phyloP scores from a whole-genome alignment of 2,329 filamentous ascomycete genomes.

The Monilinia vaccinii-corymbosi region DNA sequence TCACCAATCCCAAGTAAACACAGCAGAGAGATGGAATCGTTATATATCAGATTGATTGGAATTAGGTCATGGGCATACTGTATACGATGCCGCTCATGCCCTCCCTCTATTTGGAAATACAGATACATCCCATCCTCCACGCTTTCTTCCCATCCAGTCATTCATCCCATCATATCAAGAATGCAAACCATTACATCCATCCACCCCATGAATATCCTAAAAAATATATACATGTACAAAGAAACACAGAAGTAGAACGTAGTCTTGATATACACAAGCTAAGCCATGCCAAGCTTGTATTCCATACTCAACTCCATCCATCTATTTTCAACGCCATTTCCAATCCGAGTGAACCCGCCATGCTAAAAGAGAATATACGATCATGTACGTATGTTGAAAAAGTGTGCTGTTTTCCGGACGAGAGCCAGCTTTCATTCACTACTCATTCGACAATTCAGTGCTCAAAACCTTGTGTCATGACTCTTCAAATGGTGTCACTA shows the following conservation, averaged over 20 bases:
- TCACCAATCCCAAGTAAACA: no score
- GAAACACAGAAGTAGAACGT: not conserved
- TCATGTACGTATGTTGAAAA: not conserved
- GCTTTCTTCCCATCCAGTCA: no score
- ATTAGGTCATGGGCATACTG: no score
- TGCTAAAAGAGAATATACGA: slow-evolving; percentile 3
- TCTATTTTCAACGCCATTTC: not conserved
- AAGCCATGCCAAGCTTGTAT: not conserved
- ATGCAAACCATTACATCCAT: not conserved
- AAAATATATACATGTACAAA: not conserved
- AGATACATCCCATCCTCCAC: not conserved
- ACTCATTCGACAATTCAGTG: not conserved
- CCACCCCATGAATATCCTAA: not conserved
- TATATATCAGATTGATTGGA: no score
- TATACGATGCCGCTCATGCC: no score
- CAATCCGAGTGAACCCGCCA: slow-evolving; percentile 1
- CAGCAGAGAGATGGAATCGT: no score
- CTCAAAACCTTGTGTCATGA: slow-evolving; percentile 7
- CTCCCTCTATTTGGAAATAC: not conserved
- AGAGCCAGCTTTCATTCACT: not conserved
- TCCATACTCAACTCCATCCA: not conserved
- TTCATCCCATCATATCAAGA: not conserved
- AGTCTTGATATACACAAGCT: not conserved
- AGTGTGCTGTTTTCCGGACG: not conserved
- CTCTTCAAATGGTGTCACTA: slow-evolving; percentile 42